Base-by-base conservation (phyloP, 1,284 basidiomycete species). In the Flammula alnicola region DNA sequence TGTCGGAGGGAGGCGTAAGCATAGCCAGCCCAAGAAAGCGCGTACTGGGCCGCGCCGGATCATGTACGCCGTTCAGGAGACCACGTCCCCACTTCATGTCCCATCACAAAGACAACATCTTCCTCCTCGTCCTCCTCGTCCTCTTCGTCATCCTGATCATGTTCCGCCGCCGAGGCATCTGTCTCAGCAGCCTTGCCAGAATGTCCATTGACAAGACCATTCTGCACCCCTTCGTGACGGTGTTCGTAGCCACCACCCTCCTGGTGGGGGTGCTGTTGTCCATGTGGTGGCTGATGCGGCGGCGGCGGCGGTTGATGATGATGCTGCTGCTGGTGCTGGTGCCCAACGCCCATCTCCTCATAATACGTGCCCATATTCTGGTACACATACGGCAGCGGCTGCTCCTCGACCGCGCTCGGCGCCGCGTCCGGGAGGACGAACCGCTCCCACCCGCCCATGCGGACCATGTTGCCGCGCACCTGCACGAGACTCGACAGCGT, bases 401-500 rank as follows among this genome's bases (percentile, higher is more conserved):
- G 49, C 10, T 59, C 58, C 30, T 75, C 74, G 22, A 80, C 72
- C 0, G 60, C 55, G 58, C 83, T 86, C 47, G 54, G 59, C 19
- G 59, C 60, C 0, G 90, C 88, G 56, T 79, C 79, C 0, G 91
- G 91, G n/a, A 93, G 68, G 12, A 93, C 81, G 66, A 81, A 93
- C 47, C 73, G 68, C 60, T 80, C 73, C 83, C 88, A 91, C 8
- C 75, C 73, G 2, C 74, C 69, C 74, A 89, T 81, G 23, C 92
- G 79, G 23, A 90, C 90, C 70, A 80, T 82, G 14, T 80, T 75
- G 11, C 72, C 78, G n/a, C 73, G 72, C n/a, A 94, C 82, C 68
- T 96, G 88, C 42, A 92, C 83, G 16, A 88, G 63, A 10, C 72
- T 73, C 11, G 91, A 93, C 16, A 87, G 71, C 11, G 60, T 67